Conservation (phyloP, 306 rosid genomes). For the Gastrolobium bilobum region DNA sequence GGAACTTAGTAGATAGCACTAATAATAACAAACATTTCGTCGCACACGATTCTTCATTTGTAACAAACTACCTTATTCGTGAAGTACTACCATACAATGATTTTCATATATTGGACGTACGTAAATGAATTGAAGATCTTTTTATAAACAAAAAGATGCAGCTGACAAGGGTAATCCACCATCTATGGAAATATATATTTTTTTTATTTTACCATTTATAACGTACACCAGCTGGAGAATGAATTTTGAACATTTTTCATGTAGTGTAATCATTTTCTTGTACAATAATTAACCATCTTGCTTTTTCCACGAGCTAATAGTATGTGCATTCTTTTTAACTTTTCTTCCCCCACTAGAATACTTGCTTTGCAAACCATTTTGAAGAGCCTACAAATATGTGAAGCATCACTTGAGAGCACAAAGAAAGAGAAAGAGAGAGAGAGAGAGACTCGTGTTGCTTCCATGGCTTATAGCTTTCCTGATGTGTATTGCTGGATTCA, state of each 20-base stretch:
- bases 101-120: not conserved
- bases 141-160: conserved; percentile 1
- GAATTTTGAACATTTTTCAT: conserved; percentile 2
- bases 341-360: conserved; percentile 44
- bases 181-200: too few relatives aligned
- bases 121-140: not conserved
- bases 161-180: not conserved
- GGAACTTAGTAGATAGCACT: conserved; percentile 16
- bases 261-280: conserved; percentile 43
- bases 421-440: not conserved
- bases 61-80: not conserved
- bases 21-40: conserved; percentile 43
- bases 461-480: conserved; percentile 75
- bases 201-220: not conserved
- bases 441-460: not conserved
- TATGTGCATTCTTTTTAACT: conserved; percentile 33
- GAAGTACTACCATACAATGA: not conserved
- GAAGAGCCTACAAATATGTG: conserved; percentile 49
- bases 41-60: conserved; percentile 43
- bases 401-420: conserved; percentile 14
- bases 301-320: conserved; percentile 23
- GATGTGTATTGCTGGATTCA: conserved; percentile 81
- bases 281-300: conserved; percentile 46
- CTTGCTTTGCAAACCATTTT: conserved; percentile 28
- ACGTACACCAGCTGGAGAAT: not conserved